Percentiles rank a stretch among this genome's conserved stretches.
These are phyloP conservation scores for Boletus reticulatus DNA, from an alignment of 768 basidiomycete species.

Conservation along the genomic window DNA sequence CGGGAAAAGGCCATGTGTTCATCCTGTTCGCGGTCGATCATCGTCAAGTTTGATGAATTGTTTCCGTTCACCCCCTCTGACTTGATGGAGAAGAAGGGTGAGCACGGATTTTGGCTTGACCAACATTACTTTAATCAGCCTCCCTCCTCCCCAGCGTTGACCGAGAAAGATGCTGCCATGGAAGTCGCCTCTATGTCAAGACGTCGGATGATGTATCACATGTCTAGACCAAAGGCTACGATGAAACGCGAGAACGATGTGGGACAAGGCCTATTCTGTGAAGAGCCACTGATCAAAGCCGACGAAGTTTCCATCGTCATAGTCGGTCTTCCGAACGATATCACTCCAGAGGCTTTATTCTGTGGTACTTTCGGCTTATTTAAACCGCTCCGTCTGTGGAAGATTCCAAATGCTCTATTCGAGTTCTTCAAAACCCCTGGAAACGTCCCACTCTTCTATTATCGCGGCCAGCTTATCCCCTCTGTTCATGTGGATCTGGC, in stretches of 20 bases:
- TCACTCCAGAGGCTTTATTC: conserved; percentile 11
- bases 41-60: conserved; percentile 8
- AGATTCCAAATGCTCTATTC: conserved; percentile 12
- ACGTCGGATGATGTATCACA: conserved; percentile 13
- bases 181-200: conserved; percentile 12
- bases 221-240: conserved; percentile 10
- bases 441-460: conserved; percentile 9
- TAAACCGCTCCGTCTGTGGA: conserved; percentile 7
- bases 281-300: conserved; percentile 4
- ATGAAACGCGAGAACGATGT: conserved; percentile 3
- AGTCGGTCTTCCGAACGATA: conserved; percentile 13
- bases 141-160: conserved; percentile 3
- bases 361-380: conserved; percentile 15
- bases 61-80: conserved; percentile 5
- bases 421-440: conserved; percentile 15
- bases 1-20: conserved; percentile 5
- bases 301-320: conserved; percentile 18
- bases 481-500: not conserved
- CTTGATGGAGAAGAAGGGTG: conserved; percentile 1
- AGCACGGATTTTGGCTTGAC: not conserved
- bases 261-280: conserved; percentile 5
- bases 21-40: not conserved
- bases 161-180: conserved; percentile 11
- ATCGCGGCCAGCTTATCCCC: conserved; percentile 17
- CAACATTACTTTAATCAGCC: not conserved